These are phyloP conservation scores for Dipodascopsis tothii DNA, from an alignment of 805 yeast species.

Conservation along the genomic window DNA sequence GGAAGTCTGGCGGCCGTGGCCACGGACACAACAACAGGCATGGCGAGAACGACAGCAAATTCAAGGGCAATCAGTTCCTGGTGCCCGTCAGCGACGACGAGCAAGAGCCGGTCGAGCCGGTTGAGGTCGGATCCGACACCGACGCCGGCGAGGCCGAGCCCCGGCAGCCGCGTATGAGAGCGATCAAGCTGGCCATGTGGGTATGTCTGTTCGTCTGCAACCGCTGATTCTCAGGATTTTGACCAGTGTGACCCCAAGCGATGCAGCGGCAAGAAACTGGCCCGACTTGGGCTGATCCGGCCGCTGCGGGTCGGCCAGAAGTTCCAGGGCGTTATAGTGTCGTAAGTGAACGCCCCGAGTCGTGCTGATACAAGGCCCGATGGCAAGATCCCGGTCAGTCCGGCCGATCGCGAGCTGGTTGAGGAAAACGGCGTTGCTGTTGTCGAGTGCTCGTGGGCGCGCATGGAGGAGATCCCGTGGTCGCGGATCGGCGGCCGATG, in stretches of 20 bases:
- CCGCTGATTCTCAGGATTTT: slow-evolving; percentile 52
- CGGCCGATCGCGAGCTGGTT: slow-evolving; percentile 70
- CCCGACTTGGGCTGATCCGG: slow-evolving; percentile 75
- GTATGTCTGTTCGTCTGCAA: slow-evolving; percentile 18
- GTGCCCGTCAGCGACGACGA: too few species aligned
- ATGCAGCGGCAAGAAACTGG: slow-evolving; percentile 91
- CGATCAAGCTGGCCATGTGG: slow-evolving; percentile 86
- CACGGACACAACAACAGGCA: too few species aligned
- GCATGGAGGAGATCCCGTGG: slow-evolving; percentile 95
- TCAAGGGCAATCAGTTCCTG: too few species aligned
- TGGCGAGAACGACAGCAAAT: too few species aligned
- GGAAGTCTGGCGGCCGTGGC: too few species aligned
- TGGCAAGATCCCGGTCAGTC: slow-evolving; percentile 84
- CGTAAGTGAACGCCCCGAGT: slow-evolving; percentile 32
- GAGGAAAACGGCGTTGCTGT: slow-evolving; percentile 88
- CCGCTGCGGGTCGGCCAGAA: slow-evolving; percentile 85
- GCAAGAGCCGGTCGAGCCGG: too few species aligned
- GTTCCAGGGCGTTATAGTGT: slow-evolving; percentile 80
- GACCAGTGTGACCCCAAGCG: slow-evolving; percentile 98
- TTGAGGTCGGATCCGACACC: too few species aligned
- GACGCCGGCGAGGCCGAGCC: too few species aligned
- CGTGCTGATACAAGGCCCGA: slow-evolving; percentile 46
- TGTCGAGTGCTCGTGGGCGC: slow-evolving; percentile 97
- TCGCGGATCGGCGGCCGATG: slow-evolving; percentile 82
- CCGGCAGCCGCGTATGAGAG: not conserved